phyloP scores from a whole-genome alignment of 208 protist species.

The Crithidia brevicula region DNA sequence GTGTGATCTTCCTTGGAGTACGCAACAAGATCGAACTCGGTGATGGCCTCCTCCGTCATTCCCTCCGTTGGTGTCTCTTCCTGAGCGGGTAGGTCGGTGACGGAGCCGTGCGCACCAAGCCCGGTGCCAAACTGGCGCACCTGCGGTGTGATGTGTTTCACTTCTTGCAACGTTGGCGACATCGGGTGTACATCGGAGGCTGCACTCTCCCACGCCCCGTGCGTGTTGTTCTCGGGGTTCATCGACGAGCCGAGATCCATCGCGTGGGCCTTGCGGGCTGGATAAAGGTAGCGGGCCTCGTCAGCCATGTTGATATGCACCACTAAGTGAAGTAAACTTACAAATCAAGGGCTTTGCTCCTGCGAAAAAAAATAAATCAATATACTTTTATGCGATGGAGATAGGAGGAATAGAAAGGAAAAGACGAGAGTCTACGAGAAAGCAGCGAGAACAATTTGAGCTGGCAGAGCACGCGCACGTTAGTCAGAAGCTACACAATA shows the following conservation, averaged over 20 bases:
- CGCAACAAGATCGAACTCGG: constrained; percentile 79
- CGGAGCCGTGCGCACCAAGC: constrained; percentile 22
- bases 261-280: constrained; percentile 40
- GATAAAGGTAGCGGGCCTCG: constrained; percentile 29
- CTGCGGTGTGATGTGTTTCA: constrained; percentile 32
- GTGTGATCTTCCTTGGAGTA: constrained; percentile 86
- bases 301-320: no score
- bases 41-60: constrained; percentile 31
- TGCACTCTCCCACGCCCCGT: constrained; percentile 8
- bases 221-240: constrained; percentile 16
- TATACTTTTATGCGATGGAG: no score
- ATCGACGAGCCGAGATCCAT: constrained; percentile 39
- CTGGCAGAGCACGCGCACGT: no score
- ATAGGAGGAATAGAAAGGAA: no score
- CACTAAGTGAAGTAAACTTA: no score
- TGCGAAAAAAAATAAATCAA: no score
- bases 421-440: no score
- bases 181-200: constrained; percentile 13
- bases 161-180: constrained; percentile 45
- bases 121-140: constrained; percentile 67
- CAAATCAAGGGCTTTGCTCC: no score
- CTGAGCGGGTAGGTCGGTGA: constrained; percentile 12
- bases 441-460: no score
- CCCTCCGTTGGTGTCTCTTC: constrained; percentile 16
- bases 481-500: no score